Percentiles rank a stretch among this genome's conserved stretches.
Conservation (phyloP, 1,284 basidiomycete species). For the Meripilus lineatus region DNA sequence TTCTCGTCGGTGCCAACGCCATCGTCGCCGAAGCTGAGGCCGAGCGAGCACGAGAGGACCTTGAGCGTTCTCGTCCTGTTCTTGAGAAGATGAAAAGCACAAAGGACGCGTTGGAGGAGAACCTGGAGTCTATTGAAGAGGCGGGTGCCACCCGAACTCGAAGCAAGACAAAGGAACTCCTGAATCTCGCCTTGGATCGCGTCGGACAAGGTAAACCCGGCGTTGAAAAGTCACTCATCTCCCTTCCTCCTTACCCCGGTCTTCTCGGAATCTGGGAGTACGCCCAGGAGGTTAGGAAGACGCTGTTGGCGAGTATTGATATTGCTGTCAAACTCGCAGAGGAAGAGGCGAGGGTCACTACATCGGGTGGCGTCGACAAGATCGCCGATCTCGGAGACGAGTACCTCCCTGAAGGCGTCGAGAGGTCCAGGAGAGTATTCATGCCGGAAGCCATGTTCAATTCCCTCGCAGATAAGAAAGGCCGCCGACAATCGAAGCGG, state of each 20-base stretch:
- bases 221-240: constrained; percentile 40
- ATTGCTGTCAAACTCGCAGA: constrained; percentile 79
- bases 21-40: constrained; percentile 81
- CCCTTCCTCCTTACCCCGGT: constrained; percentile 85
- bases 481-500: constrained; percentile 39
- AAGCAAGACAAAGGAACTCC: constrained; percentile 53
- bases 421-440: constrained; percentile 80
- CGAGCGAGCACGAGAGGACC: constrained; percentile 68
- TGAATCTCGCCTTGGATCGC: constrained; percentile 72
- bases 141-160: constrained; percentile 52
- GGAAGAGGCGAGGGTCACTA: constrained; percentile 74
- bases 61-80: constrained; percentile 74
- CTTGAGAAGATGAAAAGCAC: constrained; percentile 83
- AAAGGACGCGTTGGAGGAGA: constrained; percentile 73
- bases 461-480: constrained; percentile 45
- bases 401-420: constrained; percentile 81
- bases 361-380: constrained; percentile 65
- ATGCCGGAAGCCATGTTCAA: constrained; percentile 97
- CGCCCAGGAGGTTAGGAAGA: constrained; percentile 76
- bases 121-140: constrained; percentile 82
- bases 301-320: constrained; percentile 82
- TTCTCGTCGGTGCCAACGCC: constrained; percentile 85
- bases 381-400: constrained; percentile 72
- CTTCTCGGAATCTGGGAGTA: constrained; percentile 88
- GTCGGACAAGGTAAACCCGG: constrained; percentile 75